These are phyloP conservation scores for Pogostemon cablin DNA, from an alignment of 257 asterid genomes.

Conservation along the genomic window DNA sequence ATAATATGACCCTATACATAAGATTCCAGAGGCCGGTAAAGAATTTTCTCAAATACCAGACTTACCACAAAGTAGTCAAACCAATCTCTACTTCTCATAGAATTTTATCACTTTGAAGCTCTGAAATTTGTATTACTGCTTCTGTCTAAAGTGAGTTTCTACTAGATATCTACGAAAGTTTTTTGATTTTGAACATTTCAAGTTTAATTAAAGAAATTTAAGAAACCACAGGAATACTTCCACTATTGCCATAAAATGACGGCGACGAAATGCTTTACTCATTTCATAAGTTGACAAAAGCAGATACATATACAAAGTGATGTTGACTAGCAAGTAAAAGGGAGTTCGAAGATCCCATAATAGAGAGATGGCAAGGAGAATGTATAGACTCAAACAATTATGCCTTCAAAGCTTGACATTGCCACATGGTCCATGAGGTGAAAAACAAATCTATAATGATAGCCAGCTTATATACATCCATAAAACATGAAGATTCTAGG, in stretches of 20 bases:
- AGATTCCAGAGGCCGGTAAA: not conserved
- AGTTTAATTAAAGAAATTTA: not conserved
- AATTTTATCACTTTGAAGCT: slow-evolving; percentile 1
- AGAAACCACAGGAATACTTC: not conserved
- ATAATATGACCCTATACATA: not conserved
- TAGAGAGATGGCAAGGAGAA: not conserved
- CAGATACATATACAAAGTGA: not conserved
- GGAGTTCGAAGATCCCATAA: not conserved
- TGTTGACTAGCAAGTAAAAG: not conserved
- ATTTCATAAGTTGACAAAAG: not conserved
- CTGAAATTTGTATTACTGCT: no score
- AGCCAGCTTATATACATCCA: not conserved
- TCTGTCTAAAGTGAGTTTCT: not conserved
- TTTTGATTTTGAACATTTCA: not conserved
- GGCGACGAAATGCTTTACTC: not conserved
- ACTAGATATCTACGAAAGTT: not conserved
- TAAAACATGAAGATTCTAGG: not conserved
- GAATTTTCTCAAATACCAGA: not conserved
- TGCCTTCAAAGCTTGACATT: not conserved
- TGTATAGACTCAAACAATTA: not conserved
- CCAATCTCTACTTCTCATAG: not conserved
- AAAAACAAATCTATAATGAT: not conserved
- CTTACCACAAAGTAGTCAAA: slow-evolving; percentile 9
- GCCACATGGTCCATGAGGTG: not conserved
- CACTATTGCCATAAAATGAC: not conserved